Base-by-base conservation (phyloP, 192 early-diverging fungal species). In the Haplosporangium gracile region DNA sequence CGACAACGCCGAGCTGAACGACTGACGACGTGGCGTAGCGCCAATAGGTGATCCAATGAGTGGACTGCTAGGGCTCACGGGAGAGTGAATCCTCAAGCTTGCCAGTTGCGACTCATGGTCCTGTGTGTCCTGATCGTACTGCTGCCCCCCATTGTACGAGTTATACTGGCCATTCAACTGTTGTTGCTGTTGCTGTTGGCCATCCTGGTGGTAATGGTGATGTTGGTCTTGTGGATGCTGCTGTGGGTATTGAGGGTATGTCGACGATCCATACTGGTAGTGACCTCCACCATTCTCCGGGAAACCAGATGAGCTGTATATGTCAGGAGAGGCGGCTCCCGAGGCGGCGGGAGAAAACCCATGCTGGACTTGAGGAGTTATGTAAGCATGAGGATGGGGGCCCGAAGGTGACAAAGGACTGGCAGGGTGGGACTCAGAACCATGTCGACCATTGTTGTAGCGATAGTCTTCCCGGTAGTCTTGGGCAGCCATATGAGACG, bases 21-120 rank as follows among this genome's bases (percentile, higher is more conserved):
- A 80, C 68, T 88, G 87, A 13, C 87, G 87, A 8, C 77, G 70
- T 2, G 76, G 77, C 20, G 53, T 78, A 18, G 63, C 22, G 6
- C 63, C 68, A 11, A 32, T 26, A 32, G 68, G 49, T 9, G 78
- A 65, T 32, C 34, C 57, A 32, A 42, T 18, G 13, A 73, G 24
- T 26, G 82, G 80, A 49, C 80, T 82, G 1, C 69, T 22, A 34
- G 80, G 81, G 42, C 79, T 86, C 34, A 73, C 68, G 10, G 84
- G 84, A 39, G 84, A 86, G 43, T 86, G 78, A 36, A 86, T 86
- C 15, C 79, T 57, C 43, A 86, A 69, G 2, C 76, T 72, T 0
- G 84, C 84, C 75, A 86, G 76, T 47, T 86, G 84, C 1, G 76
- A 60, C 65, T 80, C 81, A 68, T 88, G 87, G 20, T 88, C 82